Evolutionary conservation across 768 basidiomycete species (phyloP).

Genomic region (Boletus barrowsii): DNA sequence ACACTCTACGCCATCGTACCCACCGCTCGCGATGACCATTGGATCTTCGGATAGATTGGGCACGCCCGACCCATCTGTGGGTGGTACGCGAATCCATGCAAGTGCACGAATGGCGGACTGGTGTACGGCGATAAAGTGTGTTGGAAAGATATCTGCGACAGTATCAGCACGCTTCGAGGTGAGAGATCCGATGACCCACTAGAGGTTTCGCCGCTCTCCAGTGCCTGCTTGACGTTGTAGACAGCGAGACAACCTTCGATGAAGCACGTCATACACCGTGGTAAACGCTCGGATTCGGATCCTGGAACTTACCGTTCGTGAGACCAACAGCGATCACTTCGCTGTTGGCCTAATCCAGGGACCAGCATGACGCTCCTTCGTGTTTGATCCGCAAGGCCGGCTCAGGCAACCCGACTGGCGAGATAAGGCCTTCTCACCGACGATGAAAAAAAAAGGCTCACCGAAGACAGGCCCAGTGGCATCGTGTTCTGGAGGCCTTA

Average conservation of each 20-base stretch:
- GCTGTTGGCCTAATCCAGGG: slow-evolving; percentile 89
- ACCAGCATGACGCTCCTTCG: slow-evolving; percentile 72
- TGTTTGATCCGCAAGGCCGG: slow-evolving; percentile 73
- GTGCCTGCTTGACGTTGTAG: slow-evolving; percentile 48
- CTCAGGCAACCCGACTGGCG: slow-evolving; percentile 52
- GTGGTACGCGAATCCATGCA: slow-evolving; percentile 71
- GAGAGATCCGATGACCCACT: slow-evolving; percentile 25
- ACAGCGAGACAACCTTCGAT: slow-evolving; percentile 51
- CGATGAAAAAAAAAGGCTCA: slow-evolving; percentile 29
- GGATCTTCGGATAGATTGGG: slow-evolving; percentile 55
- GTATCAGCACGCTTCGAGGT: not conserved
- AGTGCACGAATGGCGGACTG: slow-evolving; percentile 78
- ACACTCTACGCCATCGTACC: slow-evolving; percentile 76
- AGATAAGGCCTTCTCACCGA: not conserved
- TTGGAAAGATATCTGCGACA: slow-evolving; percentile 49
- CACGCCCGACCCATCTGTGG: slow-evolving; percentile 44
- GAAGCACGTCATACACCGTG: slow-evolving; percentile 1
- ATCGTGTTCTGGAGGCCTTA: slow-evolving; percentile 33
- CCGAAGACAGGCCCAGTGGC: slow-evolving; percentile 44
- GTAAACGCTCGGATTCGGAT: not conserved
- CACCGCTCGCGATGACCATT: slow-evolving; percentile 69
- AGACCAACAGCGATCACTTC: slow-evolving; percentile 79
- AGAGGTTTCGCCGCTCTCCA: slow-evolving; percentile 32
- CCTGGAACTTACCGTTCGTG: slow-evolving; percentile 60
- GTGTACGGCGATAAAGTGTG: slow-evolving; percentile 70